phyloP scores from a whole-genome alignment of 257 asterid genomes.

The Capsicum baccatum region DNA sequence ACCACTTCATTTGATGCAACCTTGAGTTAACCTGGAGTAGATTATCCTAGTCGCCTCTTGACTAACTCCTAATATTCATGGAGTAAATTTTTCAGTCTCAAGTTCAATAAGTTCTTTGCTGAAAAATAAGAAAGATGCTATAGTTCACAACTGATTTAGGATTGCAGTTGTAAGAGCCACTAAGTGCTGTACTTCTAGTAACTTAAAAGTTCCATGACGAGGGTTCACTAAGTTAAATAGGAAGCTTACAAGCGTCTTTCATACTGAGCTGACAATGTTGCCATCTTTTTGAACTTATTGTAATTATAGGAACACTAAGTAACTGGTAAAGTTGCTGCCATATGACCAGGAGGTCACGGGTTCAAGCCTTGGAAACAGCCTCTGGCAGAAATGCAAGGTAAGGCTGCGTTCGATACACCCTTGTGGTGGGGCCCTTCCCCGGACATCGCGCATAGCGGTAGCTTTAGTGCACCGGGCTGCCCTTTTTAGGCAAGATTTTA shows the following conservation, averaged over 20 bases:
- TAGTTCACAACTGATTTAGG: neutral
- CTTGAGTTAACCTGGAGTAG: neutral
- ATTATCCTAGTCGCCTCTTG: neutral
- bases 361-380: too few relatives aligned
- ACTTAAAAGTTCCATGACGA: neutral
- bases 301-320: neutral
- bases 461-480: too few relatives aligned
- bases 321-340: too few relatives aligned
- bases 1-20: neutral
- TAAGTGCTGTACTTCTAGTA: neutral
- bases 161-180: slow-evolving; percentile 10
- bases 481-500: neutral
- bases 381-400: too few relatives aligned
- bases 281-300: neutral
- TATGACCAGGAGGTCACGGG: too few relatives aligned
- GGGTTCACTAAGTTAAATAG: neutral
- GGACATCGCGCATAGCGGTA: too few relatives aligned
- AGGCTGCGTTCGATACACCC: too few relatives aligned
- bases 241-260: neutral
- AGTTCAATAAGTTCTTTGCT: neutral
- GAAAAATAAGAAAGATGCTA: neutral
- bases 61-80: neutral
- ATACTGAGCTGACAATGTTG: neutral
- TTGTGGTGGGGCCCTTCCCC: too few relatives aligned
- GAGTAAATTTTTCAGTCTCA: neutral